Percentiles rank a stretch among this genome's conserved stretches.
Evolutionary conservation across 176 grass and related monocot species (phyloP).

Genomic region (Echinochloa phyllopogon): DNA sequence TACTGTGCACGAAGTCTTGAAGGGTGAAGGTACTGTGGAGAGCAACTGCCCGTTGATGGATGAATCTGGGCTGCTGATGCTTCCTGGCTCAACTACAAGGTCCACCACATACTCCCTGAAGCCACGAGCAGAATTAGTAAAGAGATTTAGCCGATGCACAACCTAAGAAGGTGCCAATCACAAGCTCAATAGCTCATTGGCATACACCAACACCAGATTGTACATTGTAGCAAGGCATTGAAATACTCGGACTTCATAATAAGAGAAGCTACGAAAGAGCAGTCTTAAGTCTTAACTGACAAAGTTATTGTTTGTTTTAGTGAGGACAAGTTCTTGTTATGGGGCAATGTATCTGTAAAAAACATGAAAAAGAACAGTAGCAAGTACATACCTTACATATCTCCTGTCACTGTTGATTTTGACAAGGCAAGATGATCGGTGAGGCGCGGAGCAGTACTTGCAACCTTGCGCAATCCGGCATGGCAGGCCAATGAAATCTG

Average conservation of each 20-base stretch:
- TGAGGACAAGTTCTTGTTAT: neutral
- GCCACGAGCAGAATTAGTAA: neutral
- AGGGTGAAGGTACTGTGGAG: slow-evolving; percentile 74
- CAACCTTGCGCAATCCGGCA: slow-evolving; percentile 95
- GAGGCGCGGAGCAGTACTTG: slow-evolving; percentile 84
- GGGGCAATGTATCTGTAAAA: neutral
- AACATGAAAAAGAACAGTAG: neutral
- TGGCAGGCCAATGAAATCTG: slow-evolving; percentile 78
- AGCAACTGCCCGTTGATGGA: slow-evolving; percentile 85
- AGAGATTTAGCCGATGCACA: neutral
- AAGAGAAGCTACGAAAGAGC: neutral
- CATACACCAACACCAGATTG: neutral
- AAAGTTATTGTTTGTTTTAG: too few relatives aligned
- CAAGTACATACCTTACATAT: slow-evolving; percentile 36
- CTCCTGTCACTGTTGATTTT: slow-evolving; percentile 58
- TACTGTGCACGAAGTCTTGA: slow-evolving; percentile 58
- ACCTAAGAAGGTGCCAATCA: neutral
- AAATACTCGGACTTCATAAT: neutral
- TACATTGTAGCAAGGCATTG: neutral
- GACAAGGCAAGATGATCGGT: slow-evolving; percentile 89
- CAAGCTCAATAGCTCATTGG: neutral
- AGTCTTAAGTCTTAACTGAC: neutral
- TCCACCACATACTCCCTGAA: slow-evolving; percentile 89
- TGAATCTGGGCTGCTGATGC: slow-evolving; percentile 70
- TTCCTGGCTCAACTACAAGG: slow-evolving; percentile 75